Conservation (phyloP, 805 yeast genomes). For the Saccharomycopsis vini region DNA sequence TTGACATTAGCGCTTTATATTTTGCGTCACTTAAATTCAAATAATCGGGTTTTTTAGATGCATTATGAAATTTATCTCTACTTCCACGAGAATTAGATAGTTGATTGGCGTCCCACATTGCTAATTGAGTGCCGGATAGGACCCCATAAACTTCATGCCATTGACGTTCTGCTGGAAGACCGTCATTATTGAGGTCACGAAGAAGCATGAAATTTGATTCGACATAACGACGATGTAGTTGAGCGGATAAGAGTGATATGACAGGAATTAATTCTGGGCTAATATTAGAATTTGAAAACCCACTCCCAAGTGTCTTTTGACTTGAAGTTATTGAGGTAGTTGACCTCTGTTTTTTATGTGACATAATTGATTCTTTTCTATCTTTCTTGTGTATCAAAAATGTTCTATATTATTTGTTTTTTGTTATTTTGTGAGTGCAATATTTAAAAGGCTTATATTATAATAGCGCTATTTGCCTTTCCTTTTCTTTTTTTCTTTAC, state of each 20-base stretch:
- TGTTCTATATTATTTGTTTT: no score
- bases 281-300: slow-evolving; percentile 4
- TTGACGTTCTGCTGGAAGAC: slow-evolving; percentile 65
- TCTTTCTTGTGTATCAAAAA: no score
- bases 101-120: slow-evolving; percentile 80
- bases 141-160: slow-evolving; percentile 95
- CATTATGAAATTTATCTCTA: slow-evolving; percentile 35
- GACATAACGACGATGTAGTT: slow-evolving; percentile 61
- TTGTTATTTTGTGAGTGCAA: no score
- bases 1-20: slow-evolving; percentile 57
- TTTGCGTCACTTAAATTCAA: slow-evolving; percentile 87
- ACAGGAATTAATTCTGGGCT: slow-evolving; percentile 48
- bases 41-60: slow-evolving; percentile 73
- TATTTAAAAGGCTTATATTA: no score
- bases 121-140: slow-evolving; percentile 81
- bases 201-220: slow-evolving; percentile 71
- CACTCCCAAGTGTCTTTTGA: no score
- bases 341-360: background rate
- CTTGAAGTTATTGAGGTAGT: background rate
- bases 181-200: slow-evolving; percentile 73
- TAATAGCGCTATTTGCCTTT: no score
- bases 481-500: no score
- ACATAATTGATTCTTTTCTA: no score
- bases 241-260: slow-evolving; percentile 65
- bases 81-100: slow-evolving; percentile 39